These are phyloP conservation scores for Dentiscutata heterogama DNA, from an alignment of 371 early-diverging fungal species.

Conservation along the genomic window DNA sequence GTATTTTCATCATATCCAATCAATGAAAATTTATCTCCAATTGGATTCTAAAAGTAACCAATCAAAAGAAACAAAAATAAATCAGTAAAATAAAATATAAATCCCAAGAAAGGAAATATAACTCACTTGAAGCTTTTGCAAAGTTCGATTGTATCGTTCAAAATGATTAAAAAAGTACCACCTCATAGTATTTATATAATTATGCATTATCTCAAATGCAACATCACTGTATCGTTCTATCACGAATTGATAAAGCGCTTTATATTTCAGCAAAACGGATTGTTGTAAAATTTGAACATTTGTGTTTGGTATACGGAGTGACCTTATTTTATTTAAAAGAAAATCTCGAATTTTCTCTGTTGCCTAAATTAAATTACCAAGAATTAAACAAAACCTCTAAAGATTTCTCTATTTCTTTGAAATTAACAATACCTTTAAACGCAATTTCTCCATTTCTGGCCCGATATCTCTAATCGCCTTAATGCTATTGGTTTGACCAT, in stretches of 20 bases:
- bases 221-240: conserved; percentile 90
- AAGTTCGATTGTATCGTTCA: conserved; percentile 82
- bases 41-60: conserved; percentile 59
- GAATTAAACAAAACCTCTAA: neutral
- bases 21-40: conserved; percentile 85
- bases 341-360: conserved; percentile 88
- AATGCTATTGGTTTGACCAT: conserved; percentile 72
- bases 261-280: conserved; percentile 87
- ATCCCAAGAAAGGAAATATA: neutral
- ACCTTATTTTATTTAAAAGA: conserved; percentile 83
- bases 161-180: conserved; percentile 91
- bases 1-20: conserved; percentile 84
- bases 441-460: conserved; percentile 89
- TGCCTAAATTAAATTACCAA: conserved; percentile 48
- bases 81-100: neutral
- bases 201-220: conserved; percentile 85
- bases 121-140: conserved; percentile 77
- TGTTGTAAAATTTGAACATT: conserved; percentile 94
- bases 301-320: conserved; percentile 86
- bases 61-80: neutral
- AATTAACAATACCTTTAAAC: conserved; percentile 65
- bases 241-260: conserved; percentile 87
- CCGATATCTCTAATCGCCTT: conserved; percentile 83
- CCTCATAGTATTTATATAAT: conserved; percentile 83
- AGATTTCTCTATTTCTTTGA: neutral